Conservation (phyloP, 768 basidiomycete species). For the Leucogyrophana mollusca region DNA sequence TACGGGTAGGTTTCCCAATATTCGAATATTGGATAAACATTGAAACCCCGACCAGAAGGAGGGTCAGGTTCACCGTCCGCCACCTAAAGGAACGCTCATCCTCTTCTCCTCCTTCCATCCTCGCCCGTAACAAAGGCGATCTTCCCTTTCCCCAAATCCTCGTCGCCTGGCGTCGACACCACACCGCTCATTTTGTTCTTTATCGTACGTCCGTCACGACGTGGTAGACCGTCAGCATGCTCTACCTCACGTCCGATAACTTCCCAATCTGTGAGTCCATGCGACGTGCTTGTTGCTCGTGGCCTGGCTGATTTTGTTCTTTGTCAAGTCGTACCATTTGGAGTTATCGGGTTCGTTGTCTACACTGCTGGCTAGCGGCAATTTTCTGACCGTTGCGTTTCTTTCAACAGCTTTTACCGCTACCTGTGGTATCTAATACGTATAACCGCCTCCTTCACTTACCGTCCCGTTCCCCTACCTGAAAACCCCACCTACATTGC, state of each 20-base stretch:
- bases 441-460: constrained; percentile 71
- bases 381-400: constrained; percentile 3
- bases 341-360: constrained; percentile 71
- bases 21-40: constrained; percentile 1
- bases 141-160: background rate
- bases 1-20: too few species aligned
- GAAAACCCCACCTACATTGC: constrained; percentile 90
- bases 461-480: constrained; percentile 87
- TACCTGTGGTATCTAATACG: constrained; percentile 94
- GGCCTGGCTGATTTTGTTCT: constrained; percentile 5
- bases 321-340: constrained; percentile 78
- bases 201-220: constrained; percentile 2
- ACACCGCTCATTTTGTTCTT: constrained; percentile 12
- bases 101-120: background rate
- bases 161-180: constrained; percentile 10
- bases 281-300: constrained; percentile 1
- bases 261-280: constrained; percentile 82
- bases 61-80: background rate
- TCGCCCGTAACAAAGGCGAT: background rate
- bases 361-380: background rate
- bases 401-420: constrained; percentile 72
- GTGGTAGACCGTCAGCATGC: constrained; percentile 42
- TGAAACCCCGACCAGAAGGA: constrained; percentile 4
- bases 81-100: background rate
- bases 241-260: constrained; percentile 88